A percentile compares a stretch with the other conserved stretches of the same genome.
phyloP scores from a whole-genome alignment of 495 filamentous ascomycete genomes.

The Aspergillus haitiensis region DNA sequence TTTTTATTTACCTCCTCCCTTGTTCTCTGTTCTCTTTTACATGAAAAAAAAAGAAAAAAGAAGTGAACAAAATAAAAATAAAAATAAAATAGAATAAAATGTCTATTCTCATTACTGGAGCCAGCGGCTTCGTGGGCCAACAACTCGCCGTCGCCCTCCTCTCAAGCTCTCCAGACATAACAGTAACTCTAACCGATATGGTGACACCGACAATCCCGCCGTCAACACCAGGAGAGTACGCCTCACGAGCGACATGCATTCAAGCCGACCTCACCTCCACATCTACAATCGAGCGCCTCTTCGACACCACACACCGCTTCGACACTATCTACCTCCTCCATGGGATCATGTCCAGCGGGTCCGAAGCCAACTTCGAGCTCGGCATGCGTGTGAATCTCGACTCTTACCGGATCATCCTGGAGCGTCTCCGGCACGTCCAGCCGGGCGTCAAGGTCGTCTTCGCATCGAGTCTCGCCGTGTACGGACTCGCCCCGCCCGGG shows the following conservation, averaged over 20 bases:
- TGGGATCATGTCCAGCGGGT: slow-evolving; percentile 80
- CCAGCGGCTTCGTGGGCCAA: slow-evolving; percentile 69
- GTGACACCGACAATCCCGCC: slow-evolving; percentile 55
- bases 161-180: slow-evolving; percentile 48
- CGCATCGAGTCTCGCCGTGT: slow-evolving; percentile 60
- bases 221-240: slow-evolving; percentile 44
- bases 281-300: slow-evolving; percentile 57
- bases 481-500: slow-evolving; percentile 50
- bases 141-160: slow-evolving; percentile 65
- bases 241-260: slow-evolving; percentile 47
- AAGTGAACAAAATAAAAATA: neutral
- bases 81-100: slow-evolving; percentile 41
- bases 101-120: slow-evolving; percentile 72
- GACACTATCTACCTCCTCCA: slow-evolving; percentile 75
- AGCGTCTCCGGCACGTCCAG: slow-evolving; percentile 55
- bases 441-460: slow-evolving; percentile 64
- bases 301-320: slow-evolving; percentile 43
- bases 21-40: neutral
- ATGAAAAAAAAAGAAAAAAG: neutral
- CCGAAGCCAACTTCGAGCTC: slow-evolving; percentile 73
- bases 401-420: slow-evolving; percentile 63
- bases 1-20: neutral
- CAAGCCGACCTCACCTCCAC: slow-evolving; percentile 63
- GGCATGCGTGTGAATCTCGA: slow-evolving; percentile 75
- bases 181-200: slow-evolving; percentile 65